Conservation (phyloP, 192 early-diverging fungal species). For the Thamnidium elegans region DNA sequence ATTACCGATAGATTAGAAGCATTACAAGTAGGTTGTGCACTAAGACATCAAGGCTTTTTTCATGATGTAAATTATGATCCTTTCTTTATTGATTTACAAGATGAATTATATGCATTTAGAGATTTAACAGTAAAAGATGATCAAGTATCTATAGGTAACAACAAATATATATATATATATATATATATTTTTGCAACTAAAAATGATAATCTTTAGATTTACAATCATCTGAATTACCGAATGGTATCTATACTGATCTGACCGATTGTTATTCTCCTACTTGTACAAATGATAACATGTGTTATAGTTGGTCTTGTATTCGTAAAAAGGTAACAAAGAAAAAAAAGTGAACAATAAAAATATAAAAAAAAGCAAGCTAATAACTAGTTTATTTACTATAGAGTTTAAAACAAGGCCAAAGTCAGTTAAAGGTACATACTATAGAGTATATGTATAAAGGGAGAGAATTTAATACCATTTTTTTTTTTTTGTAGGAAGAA, state of each 20-base stretch:
- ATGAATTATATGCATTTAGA: constrained; percentile 82
- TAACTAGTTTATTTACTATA: constrained; percentile 5
- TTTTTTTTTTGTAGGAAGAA: constrained; percentile 39
- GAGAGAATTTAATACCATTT: neutral
- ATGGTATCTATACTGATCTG: constrained; percentile 87
- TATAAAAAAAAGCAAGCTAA: neutral
- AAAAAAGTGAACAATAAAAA: neutral
- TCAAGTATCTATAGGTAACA: neutral
- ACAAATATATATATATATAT: too few relatives aligned
- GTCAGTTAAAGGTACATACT: constrained; percentile 38
- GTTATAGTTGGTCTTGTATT: constrained; percentile 92
- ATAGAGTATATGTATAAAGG: constrained; percentile 27
- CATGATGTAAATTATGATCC: constrained; percentile 88
- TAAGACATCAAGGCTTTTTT: constrained; percentile 87
- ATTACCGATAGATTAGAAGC: constrained; percentile 86
- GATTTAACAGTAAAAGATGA: constrained; percentile 22
- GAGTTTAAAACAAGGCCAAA: constrained; percentile 36
- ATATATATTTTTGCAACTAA: too few relatives aligned
- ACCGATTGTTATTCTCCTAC: constrained; percentile 95
- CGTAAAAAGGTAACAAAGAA: constrained; percentile 51
- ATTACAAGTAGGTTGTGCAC: constrained; percentile 78
- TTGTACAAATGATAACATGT: constrained; percentile 74
- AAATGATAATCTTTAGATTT: too few relatives aligned
- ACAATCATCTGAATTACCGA: constrained; percentile 42
- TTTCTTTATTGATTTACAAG: constrained; percentile 71